Base-by-base conservation (phyloP, 2,329 filamentous ascomycete genomes). In the Pseudogymnoascus sp. region DNA sequence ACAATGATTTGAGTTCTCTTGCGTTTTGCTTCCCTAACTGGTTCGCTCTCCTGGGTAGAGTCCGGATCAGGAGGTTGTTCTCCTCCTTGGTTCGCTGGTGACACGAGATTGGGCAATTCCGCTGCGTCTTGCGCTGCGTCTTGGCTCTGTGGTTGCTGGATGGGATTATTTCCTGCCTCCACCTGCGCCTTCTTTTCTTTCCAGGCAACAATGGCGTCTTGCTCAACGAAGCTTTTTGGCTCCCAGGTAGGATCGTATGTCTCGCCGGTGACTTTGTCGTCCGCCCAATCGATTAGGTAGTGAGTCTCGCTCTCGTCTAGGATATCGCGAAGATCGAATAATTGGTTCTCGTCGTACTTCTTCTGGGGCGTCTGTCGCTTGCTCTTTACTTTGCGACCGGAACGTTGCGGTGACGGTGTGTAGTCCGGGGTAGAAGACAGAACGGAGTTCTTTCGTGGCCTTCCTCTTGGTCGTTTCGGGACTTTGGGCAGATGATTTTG, bases 241-340 rank as follows among this genome's bases (percentile, higher is more conserved):
- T 72, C 83, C 85, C 85, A 87, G 60, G 75, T 80, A 8, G 79
- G 79, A 2, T 73, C 64, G 70, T 80, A 86, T 1, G 67, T 65
- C 66, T 79, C 71, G 16, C 81, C 82, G 41, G 81, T 83, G 1
- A 68, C 65, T n/a, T 77, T 73, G 69, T 85, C 74, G 65, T 81
- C 79, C 60, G 77, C 79, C 85, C 85, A 87, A 69, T 85, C 79
- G 62, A 87, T 79, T 2, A 77, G 71, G 68, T 85, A 88, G n/a
- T 76, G 66, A 10, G 71, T 71, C 23, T 69, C 51, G 11, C 28
- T 57, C 51, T 57, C 51, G n/a, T 34, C 51, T 70, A 57, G 28
- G 51, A 57, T 57, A 34, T 57, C 51, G 51, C 51, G 51, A 19
- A 57, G 51, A 6, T 57, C 51, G 51, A 19, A 57, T 57, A 57